Evolutionary conservation across 805 yeast species (phyloP).

Genomic region (Saturnispora kantuleensis): DNA sequence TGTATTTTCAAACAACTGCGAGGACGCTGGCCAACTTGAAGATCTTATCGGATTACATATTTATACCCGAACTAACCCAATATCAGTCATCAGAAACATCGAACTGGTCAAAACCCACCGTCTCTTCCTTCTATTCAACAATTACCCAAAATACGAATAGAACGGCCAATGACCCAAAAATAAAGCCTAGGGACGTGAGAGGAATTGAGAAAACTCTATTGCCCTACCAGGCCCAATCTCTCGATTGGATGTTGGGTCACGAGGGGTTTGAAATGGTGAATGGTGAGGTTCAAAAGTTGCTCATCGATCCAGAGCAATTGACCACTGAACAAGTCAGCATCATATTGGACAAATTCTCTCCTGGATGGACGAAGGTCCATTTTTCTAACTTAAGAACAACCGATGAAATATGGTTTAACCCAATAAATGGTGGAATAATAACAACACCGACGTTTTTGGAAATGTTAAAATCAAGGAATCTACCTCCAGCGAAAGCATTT

Average conservation of each 20-base stretch:
- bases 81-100: conserved; percentile 16
- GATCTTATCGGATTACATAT: conserved; percentile 11
- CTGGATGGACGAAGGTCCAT: conserved; percentile 41
- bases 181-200: conserved; percentile 9
- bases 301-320: neutral
- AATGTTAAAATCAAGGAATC: conserved; percentile 11
- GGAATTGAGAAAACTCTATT: conserved; percentile 18
- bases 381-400: neutral
- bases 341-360: conserved; percentile 34
- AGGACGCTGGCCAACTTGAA: conserved; percentile 16
- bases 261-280: conserved; percentile 31
- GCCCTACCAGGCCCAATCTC: conserved; percentile 43
- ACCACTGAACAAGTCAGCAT: conserved; percentile 21
- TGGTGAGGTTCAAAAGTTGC: conserved; percentile 15
- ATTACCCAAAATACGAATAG: conserved; percentile 36
- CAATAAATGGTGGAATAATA: conserved; percentile 39
- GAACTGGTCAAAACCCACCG: conserved; percentile 15
- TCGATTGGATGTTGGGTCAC: conserved; percentile 44
- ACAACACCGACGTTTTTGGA: conserved; percentile 24
- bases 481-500: conserved; percentile 45
- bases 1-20: conserved; percentile 11
- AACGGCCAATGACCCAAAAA: conserved; percentile 7
- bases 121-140: conserved; percentile 36
- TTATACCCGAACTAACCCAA: conserved; percentile 13
- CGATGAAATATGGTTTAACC: conserved; percentile 35